Percentiles rank a stretch among this genome's conserved stretches.
phyloP scores from a whole-genome alignment of 1,284 basidiomycete genomes.

The Ustilago bromivora region DNA sequence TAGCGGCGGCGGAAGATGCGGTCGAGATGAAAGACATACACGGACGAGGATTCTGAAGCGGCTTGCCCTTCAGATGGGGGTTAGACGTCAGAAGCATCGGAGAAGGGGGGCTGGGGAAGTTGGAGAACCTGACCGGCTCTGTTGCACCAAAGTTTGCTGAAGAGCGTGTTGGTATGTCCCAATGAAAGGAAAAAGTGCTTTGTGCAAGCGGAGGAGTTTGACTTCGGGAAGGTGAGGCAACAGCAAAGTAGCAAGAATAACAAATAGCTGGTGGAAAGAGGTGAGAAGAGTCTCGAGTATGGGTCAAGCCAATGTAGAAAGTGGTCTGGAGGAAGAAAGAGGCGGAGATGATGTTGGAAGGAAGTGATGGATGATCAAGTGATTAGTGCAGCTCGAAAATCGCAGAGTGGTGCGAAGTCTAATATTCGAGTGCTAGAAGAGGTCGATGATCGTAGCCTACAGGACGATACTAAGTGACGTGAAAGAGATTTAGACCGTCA shows the following conservation, averaged over 20 bases:
- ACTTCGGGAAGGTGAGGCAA: too few species aligned
- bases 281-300: not conserved
- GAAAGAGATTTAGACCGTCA: conserved; percentile 13
- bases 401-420: conserved; percentile 42
- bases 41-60: conserved; percentile 31
- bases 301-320: not conserved
- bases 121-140: conserved; percentile 7
- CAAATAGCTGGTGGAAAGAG: too few species aligned
- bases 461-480: conserved; percentile 43
- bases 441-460: conserved; percentile 47
- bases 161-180: not conserved
- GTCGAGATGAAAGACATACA: conserved; percentile 25
- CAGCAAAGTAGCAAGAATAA: too few species aligned
- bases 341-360: not conserved
- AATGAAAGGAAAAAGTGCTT: not conserved
- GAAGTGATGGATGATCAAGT: not conserved
- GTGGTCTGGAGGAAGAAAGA: not conserved
- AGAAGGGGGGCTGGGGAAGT: conserved; percentile 5
- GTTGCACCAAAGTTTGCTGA: not conserved
- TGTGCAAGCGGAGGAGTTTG: not conserved
- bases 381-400: conserved; percentile 21
- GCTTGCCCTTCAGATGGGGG: conserved; percentile 35
- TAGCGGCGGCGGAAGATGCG: conserved; percentile 9
- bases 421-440: conserved; percentile 18
- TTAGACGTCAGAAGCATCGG: conserved; percentile 21